Evolutionary conservation across 192 early-diverging fungal species (phyloP).

Genomic region (Backusella parvicylindrica): DNA sequence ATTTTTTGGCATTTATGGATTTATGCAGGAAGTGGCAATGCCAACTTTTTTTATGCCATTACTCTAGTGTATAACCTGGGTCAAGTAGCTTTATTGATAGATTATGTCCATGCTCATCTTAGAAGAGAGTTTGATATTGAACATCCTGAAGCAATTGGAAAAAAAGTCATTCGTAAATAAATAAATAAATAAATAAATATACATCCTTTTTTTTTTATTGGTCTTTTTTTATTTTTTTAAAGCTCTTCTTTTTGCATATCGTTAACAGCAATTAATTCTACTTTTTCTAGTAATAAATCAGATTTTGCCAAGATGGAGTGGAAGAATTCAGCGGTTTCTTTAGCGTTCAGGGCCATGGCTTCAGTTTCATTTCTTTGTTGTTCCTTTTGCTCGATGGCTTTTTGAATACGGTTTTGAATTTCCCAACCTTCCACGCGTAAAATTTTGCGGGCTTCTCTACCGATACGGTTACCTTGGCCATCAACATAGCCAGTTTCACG

Average conservation of each 20-base stretch:
- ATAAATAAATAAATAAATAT: neutral
- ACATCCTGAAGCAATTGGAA: constrained; percentile 49
- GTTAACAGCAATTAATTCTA: neutral
- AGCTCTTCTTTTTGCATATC: neutral
- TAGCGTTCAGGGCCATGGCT: constrained; percentile 26
- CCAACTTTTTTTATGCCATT: constrained; percentile 98
- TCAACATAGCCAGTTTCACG: constrained; percentile 52
- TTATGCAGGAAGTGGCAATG: constrained; percentile 92
- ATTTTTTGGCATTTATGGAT: constrained; percentile 96
- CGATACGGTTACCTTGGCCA: constrained; percentile 59
- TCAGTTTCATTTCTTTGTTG: constrained; percentile 56
- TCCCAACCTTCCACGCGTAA: constrained; percentile 69
- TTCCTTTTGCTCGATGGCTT: constrained; percentile 72
- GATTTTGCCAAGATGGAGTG: neutral
- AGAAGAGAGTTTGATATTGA: constrained; percentile 77
- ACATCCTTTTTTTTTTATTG: neutral
- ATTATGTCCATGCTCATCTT: constrained; percentile 74
- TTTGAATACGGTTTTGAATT: constrained; percentile 65
- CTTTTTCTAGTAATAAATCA: constrained; percentile 11
- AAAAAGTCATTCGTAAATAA: constrained; percentile 43
- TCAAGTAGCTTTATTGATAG: constrained; percentile 82
- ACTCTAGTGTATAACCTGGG: constrained; percentile 89
- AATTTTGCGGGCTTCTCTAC: constrained; percentile 60
- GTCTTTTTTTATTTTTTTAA: neutral
- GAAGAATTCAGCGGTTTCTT: constrained; percentile 13